Conservation (phyloP, 108 stramenopile species). For the Skeletonema costatum region DNA sequence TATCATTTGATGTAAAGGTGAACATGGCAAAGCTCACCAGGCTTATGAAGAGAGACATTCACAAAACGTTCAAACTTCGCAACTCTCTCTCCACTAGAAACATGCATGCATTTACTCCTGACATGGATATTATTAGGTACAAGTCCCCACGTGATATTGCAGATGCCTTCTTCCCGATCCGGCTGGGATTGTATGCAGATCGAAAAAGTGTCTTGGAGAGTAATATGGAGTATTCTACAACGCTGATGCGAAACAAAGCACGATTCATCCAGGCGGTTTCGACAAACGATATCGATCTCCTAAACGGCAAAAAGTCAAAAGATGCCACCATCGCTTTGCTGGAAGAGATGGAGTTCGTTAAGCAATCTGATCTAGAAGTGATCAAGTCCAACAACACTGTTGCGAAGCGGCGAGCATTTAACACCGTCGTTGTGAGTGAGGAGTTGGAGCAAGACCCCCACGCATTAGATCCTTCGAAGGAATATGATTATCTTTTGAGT, state of each 20-base stretch:
- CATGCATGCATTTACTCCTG: constrained; percentile 89
- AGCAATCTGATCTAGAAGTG: constrained; percentile 52
- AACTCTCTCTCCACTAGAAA: constrained; percentile 71
- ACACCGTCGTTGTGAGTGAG: not conserved
- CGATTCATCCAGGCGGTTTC: constrained; percentile 83
- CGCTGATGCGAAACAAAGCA: constrained; percentile 72
- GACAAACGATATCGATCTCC: constrained; percentile 64
- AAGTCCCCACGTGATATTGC: constrained; percentile 70
- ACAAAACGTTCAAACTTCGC: constrained; percentile 70
- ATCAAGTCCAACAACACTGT: constrained; percentile 59
- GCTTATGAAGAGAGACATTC: constrained; percentile 51
- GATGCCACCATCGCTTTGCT: constrained; percentile 75
- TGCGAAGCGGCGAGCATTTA: constrained; percentile 11
- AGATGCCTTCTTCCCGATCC: constrained; percentile 76
- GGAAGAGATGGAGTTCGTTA: constrained; percentile 59
- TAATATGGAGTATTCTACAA: constrained; percentile 62
- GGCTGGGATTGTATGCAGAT: constrained; percentile 77
- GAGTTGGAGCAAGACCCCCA: constrained; percentile 9
- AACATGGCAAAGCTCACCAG: constrained; percentile 56
- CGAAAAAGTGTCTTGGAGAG: constrained; percentile 75
- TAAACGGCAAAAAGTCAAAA: constrained; percentile 64
- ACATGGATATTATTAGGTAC: constrained; percentile 67
- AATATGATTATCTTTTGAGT: constrained; percentile 88
- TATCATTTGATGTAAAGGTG: constrained; percentile 71
- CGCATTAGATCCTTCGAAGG: constrained; percentile 16